Percentiles rank a stretch among this genome's conserved stretches.
These are phyloP conservation scores for Phlyctochytrium planicorne DNA, from an alignment of 192 early-diverging fungal genomes.

Conservation along the genomic window DNA sequence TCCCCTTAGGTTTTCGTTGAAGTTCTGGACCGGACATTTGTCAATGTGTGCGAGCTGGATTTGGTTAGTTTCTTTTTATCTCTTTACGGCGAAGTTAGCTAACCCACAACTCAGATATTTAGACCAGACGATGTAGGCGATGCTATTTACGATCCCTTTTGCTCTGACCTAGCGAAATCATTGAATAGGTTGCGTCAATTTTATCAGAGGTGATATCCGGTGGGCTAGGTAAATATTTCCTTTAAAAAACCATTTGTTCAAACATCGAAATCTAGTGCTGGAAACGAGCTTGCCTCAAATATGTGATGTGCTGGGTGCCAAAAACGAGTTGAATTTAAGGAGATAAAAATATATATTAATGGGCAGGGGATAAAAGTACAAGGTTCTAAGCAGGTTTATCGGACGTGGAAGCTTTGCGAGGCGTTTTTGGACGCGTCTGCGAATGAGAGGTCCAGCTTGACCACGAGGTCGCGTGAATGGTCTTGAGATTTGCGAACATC, in stretches of 20 bases:
- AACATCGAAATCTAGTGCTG: constrained; percentile 3
- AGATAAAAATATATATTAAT: constrained; percentile 5
- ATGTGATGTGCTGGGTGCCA: constrained; percentile 25
- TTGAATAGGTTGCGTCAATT: constrained; percentile 67
- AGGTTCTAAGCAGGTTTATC: constrained; percentile 6
- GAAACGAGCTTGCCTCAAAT: constrained; percentile 27
- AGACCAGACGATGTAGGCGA: constrained; percentile 75
- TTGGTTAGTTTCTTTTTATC: constrained; percentile 51
- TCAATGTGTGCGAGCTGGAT: constrained; percentile 96
- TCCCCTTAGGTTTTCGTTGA: constrained; percentile 86
- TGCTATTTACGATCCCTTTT: not conserved
- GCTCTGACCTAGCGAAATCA: not conserved
- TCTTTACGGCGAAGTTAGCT: not conserved
- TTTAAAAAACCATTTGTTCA: not conserved
- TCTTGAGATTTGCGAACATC: too few species aligned
- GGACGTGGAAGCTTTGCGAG: too few species aligned
- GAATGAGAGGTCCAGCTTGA: too few species aligned
- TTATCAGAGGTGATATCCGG: constrained; percentile 86
- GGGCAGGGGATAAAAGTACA: not conserved
- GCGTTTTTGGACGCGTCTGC: too few species aligned
- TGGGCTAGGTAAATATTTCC: constrained; percentile 67
- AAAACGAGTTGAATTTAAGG: constrained; percentile 22
- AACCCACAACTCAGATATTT: constrained; percentile 65
- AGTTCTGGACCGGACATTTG: constrained; percentile 84
- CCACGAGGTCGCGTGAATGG: too few species aligned